Evolutionary conservation across 169 alveolate species (phyloP), one percentile per base, ranked within the genome.

Genomic region (Theileria orientalis): DNA sequence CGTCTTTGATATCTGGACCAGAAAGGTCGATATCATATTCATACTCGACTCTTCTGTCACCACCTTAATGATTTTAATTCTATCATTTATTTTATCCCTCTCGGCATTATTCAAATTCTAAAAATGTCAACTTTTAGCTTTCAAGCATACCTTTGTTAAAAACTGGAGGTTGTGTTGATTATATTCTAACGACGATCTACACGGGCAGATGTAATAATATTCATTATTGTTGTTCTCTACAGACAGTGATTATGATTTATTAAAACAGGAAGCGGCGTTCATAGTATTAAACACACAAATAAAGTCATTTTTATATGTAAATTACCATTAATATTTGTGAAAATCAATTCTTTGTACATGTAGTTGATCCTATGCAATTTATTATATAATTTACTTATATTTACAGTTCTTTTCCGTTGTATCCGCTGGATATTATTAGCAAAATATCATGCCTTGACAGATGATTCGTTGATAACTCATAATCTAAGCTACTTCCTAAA

Each of bases 371-470:
- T n/a, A n/a, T n/a, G n/a, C 6, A 7, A 32, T n/a, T 3, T 25
- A 3, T 6, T 3, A 1, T 0, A 16, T 11, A 1, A 11, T 3
- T 8, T 62, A n/a, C n/a, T n/a, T n/a, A n/a, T n/a, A n/a, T n/a
- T n/a, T n/a, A n/a, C n/a, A n/a, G n/a, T n/a, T n/a, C 56, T 1
- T 70, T 57, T 32, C 84, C 84, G 16, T 74, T 75, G 0, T 57
- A 16, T 1, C 84, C 77, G 37, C 62, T 64, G 9, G 84, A 19
- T 0, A 74, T 63, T 0, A 74, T 0, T 13, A 74, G 76, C 0
- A 74, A n/a, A 44, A 74, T 3, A 8, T 74, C 84, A 23, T 64
- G 68, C 29, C 69, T 66, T 6, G 84, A 23, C 19, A 74, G 84
- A 70, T 74, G 84, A 27, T 35, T 13, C 32, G 56, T 61, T 13